Conservation (phyloP, 768 basidiomycete species). For the Pleurotus cornucopiae region DNA sequence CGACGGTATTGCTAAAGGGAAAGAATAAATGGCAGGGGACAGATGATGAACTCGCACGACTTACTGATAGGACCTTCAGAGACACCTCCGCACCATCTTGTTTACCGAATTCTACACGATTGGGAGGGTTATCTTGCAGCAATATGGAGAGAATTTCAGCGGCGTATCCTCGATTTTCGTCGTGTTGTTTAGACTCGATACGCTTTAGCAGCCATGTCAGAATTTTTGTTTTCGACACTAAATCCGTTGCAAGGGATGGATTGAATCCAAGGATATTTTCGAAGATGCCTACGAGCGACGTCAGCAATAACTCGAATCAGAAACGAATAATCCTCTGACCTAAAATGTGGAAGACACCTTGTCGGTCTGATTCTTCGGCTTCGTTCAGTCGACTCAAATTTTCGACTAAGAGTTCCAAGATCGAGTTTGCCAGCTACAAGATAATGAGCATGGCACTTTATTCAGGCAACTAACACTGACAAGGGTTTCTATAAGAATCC, state of each 20-base stretch:
- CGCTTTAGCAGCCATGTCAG: conserved; percentile 78
- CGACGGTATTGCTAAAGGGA: conserved; percentile 74
- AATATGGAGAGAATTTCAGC: conserved; percentile 92
- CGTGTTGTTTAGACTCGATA: conserved; percentile 66
- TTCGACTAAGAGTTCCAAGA: conserved; percentile 85
- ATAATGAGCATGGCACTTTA: conserved; percentile 4
- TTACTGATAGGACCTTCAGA: conserved; percentile 77
- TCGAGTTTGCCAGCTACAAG: conserved; percentile 71
- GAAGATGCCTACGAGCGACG: conserved; percentile 61
- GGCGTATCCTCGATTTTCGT: conserved; percentile 91
- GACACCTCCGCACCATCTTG: conserved; percentile 74
- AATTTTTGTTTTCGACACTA: conserved; percentile 73
- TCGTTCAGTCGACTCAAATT: conserved; percentile 90
- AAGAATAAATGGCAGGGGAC: conserved; percentile 7
- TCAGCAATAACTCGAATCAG: too few species aligned
- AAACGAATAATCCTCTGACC: conserved; percentile 34
- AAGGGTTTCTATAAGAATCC: conserved; percentile 69
- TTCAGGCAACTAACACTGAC: conserved; percentile 39
- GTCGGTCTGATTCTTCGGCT: conserved; percentile 82
- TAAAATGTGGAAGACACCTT: conserved; percentile 92
- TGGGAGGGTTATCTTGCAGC: conserved; percentile 68
- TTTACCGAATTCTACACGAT: conserved; percentile 65
- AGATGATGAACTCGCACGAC: conserved; percentile 22
- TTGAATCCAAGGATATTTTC: conserved; percentile 90
- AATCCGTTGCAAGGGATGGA: conserved; percentile 63